A percentile compares a stretch with the other conserved stretches of the same genome.
Conservation (phyloP, 139 green algal genomes). For the Picochlorum sp. region DNA sequence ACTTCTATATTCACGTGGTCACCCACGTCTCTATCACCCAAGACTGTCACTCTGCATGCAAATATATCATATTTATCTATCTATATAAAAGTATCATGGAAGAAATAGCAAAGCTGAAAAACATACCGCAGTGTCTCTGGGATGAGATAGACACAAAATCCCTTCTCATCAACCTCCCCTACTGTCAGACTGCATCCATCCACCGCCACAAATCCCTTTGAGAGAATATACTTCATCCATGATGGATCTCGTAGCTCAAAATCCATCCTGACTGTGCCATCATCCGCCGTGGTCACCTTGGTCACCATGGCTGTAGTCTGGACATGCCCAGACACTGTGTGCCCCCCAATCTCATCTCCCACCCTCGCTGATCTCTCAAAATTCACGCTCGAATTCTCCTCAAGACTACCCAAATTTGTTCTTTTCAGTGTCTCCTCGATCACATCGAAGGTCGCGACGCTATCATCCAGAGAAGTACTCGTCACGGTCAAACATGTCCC, state of each 20-base stretch:
- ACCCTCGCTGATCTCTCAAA: conserved; percentile 59
- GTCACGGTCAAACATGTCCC: conserved; percentile 87
- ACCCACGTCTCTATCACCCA: conserved; percentile 55
- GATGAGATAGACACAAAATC: conserved; percentile 90
- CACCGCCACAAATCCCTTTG: conserved; percentile 91
- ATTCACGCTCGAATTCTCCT: conserved; percentile 56
- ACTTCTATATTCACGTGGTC: conserved; percentile 85
- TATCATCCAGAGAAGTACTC: conserved; percentile 11
- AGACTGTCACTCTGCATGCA: conserved; percentile 44
- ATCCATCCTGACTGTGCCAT: conserved; percentile 60
- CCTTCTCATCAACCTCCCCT: conserved; percentile 37
- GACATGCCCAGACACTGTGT: conserved; percentile 87
- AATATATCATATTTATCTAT: background rate
- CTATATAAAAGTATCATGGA: no score
- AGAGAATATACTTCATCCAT: conserved; percentile 90
- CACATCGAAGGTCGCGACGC: conserved; percentile 67
- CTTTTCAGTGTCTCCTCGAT: conserved; percentile 85
- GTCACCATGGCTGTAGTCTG: conserved; percentile 57
- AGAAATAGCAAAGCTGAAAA: background rate
- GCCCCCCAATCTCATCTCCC: conserved; percentile 91
- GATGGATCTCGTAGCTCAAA: conserved; percentile 51
- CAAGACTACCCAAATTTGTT: conserved; percentile 78
- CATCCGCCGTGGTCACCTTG: conserved; percentile 44
- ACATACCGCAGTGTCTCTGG: conserved; percentile 71
- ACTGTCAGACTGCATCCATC: conserved; percentile 87